Evolutionary conservation across 208 protist species (phyloP).

Genomic region (Acanthamoeba castellanii): DNA sequence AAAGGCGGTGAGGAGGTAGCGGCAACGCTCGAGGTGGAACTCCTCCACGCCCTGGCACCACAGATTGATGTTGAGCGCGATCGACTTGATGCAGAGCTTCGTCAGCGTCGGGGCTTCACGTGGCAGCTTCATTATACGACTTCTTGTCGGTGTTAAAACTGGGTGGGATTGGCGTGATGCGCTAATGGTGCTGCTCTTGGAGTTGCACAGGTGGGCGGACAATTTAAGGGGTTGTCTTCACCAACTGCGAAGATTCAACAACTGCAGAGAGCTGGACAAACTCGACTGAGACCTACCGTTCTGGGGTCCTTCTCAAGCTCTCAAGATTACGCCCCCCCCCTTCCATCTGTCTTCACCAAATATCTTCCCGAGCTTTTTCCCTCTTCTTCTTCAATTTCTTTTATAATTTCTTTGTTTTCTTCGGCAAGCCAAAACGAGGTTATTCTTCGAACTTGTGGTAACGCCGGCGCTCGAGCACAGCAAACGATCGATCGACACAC

Average conservation of each 20-base stretch:
- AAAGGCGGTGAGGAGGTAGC: conserved; percentile 40
- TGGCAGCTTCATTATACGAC: background rate
- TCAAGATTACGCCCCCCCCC: background rate
- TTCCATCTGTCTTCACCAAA: background rate
- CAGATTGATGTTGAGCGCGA: conserved; percentile 45
- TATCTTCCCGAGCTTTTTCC: background rate
- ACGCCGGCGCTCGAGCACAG: background rate
- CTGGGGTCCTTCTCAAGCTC: background rate
- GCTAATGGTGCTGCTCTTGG: background rate
- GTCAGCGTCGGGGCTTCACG: conserved; percentile 10
- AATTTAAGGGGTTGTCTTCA: no score
- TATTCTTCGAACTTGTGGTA: background rate
- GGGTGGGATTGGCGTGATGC: background rate
- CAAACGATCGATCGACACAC: no score
- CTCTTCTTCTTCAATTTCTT: background rate
- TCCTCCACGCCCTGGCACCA: conserved; percentile 33
- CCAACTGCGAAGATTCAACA: background rate
- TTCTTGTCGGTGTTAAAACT: background rate
- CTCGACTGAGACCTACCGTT: background rate
- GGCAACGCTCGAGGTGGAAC: conserved; percentile 30
- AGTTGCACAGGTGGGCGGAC: no score
- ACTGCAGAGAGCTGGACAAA: background rate
- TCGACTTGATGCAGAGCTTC: conserved; percentile 40
- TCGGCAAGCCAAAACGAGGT: no score
- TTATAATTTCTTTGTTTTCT: background rate